These are phyloP conservation scores for Coriolopsis trogii DNA, from an alignment of 1,284 basidiomycete genomes.

Conservation along the genomic window DNA sequence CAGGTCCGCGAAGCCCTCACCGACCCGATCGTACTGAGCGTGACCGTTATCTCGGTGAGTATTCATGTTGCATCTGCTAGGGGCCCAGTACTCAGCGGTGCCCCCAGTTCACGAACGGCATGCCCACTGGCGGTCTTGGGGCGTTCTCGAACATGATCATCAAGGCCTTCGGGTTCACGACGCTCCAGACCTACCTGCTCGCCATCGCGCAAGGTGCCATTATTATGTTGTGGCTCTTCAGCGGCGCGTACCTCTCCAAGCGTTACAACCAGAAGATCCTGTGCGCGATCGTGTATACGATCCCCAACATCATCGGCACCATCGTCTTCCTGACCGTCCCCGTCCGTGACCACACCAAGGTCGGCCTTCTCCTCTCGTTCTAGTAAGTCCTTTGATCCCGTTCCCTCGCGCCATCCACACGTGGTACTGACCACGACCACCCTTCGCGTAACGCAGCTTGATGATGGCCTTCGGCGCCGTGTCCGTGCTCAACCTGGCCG, in stretches of 20 bases:
- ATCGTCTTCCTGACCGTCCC: conserved; percentile 51
- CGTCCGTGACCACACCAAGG: conserved; percentile 44
- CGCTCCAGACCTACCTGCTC: conserved; percentile 52
- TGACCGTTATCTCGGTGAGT: conserved; percentile 5
- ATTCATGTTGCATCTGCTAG: background rate
- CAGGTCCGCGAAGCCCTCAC: conserved; percentile 42
- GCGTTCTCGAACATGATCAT: conserved; percentile 57
- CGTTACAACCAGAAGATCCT: conserved; percentile 46
- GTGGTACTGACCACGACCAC: background rate
- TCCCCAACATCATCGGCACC: conserved; percentile 52
- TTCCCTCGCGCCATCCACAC: background rate
- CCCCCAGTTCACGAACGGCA: conserved; percentile 55
- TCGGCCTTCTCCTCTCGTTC: conserved; percentile 52
- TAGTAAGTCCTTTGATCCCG: conserved; percentile 42
- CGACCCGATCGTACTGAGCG: conserved; percentile 51
- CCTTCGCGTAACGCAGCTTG: conserved; percentile 34
- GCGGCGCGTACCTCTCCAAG: conserved; percentile 47
- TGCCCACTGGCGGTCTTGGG: conserved; percentile 55
- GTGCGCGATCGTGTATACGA: conserved; percentile 47
- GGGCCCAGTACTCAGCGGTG: too few species aligned
- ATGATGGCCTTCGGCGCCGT: conserved; percentile 42
- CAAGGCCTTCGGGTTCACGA: conserved; percentile 51
- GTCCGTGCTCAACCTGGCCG: conserved; percentile 41
- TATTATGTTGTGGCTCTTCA: conserved; percentile 52
- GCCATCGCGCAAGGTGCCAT: conserved; percentile 54